Base-by-base conservation (phyloP, 1,139 yeast species). In the Lodderomyces metapsilosis region DNA sequence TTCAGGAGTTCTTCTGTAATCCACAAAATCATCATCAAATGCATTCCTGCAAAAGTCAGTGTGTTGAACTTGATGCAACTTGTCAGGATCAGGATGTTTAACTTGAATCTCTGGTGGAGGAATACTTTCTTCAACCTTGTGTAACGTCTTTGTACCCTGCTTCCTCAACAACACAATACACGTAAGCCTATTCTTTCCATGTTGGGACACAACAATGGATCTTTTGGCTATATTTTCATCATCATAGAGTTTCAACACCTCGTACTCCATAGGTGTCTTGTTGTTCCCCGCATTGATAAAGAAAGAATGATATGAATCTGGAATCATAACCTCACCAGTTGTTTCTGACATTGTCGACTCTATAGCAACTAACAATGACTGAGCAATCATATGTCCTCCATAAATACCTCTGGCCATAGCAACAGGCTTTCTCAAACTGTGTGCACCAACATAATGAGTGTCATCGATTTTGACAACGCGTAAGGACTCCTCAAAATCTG, bases 351-450 rank as follows among this genome's bases (percentile, higher is more conserved):
- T 55, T 1, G 71, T 61, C 15, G 66, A 57, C 42, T 66, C 75
- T 31, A 82, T 66, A 2, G 87, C 85, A 1, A 89, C 91, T 47
- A 78, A 61, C 7, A 85, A 61, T 1, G 91, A 68, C 56, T 86
- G 95, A 1, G 88, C 87, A 35, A 85, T 81, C 42, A 83, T 71
- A 32, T 84, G 80, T 2, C 95, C 95, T 1, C 95, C 95, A 63
- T 84, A 86, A 2, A 85, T 80, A 1, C 91, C 92, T 34, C 87
- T 64, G 2, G 88, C 88, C 1, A 78, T 76, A 2, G 66, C 62
- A 8, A 69, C 45, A 1, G 77, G 77, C 9, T 66, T 54, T 34
- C 62, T 46, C 28, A 72, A 56, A 2, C 73, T 71, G 44, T 67
- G 66, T 1, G 62, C 69, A 1, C 76, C 76, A 9, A 50, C 56